Evolutionary conservation across 352 stramenopile genomes (phyloP).

Genomic region (Phytophthora agathidicida): DNA sequence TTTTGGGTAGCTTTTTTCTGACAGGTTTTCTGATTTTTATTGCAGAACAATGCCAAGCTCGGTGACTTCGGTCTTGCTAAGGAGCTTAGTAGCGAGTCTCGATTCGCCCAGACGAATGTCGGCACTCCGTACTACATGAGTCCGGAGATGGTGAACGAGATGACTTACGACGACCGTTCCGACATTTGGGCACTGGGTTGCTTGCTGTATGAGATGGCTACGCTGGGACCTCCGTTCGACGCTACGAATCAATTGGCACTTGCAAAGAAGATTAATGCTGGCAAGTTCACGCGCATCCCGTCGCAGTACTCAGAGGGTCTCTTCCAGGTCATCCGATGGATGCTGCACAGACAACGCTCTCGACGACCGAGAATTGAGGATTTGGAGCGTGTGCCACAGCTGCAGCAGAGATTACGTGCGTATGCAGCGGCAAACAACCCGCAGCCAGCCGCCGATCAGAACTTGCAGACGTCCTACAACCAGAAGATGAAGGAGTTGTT

Average conservation of each 20-base stretch:
- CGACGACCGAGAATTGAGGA: constrained; percentile 86
- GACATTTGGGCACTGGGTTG: constrained; percentile 93
- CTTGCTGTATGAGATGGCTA: constrained; percentile 92
- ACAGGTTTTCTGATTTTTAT: constrained; percentile 3
- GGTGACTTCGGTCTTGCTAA: constrained; percentile 93
- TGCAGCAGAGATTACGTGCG: constrained; percentile 81
- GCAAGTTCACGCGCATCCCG: constrained; percentile 92
- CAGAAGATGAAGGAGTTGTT: constrained; percentile 90
- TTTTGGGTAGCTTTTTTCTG: constrained; percentile 6
- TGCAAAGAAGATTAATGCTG: constrained; percentile 94
- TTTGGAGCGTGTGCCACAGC: constrained; percentile 79
- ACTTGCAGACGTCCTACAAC: constrained; percentile 83
- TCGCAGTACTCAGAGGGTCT: constrained; percentile 91
- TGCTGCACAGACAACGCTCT: constrained; percentile 88
- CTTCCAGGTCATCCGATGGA: constrained; percentile 91
- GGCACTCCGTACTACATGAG: constrained; percentile 95
- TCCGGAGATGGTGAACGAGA: constrained; percentile 92
- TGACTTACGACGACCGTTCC: constrained; percentile 92
- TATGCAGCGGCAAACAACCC: constrained; percentile 65
- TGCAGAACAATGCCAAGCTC: constrained; percentile 91
- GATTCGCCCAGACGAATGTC: constrained; percentile 92
- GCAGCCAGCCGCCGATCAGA: constrained; percentile 52
- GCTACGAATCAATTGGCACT: constrained; percentile 92
- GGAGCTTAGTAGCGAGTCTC: constrained; percentile 90
- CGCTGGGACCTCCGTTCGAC: constrained; percentile 90